phyloP scores from a whole-genome alignment of 2,329 filamentous ascomycete genomes.

The Scedosporium dehoogii region DNA sequence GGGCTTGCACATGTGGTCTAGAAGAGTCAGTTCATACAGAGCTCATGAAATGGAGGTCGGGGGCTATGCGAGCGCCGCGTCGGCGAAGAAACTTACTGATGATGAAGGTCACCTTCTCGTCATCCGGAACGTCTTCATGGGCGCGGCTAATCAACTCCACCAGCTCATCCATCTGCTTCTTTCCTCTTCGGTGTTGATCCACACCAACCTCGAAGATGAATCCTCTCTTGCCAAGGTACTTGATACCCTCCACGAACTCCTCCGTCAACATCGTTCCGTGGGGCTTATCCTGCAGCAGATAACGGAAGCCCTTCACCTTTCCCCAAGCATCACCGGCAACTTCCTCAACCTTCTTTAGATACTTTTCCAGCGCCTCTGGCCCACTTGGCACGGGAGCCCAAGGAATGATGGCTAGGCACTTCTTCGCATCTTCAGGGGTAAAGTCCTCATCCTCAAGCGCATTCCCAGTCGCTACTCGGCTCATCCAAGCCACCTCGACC shows the following conservation, averaged over 20 bases:
- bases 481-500: conserved; percentile 60
- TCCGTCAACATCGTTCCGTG: conserved; percentile 52
- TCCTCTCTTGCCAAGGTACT: conserved; percentile 51
- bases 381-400: conserved; percentile 78
- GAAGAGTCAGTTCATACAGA: not conserved
- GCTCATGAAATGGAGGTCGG: not conserved
- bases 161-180: conserved; percentile 62
- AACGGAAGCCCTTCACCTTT: conserved; percentile 70
- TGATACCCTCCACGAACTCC: conserved; percentile 55
- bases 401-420: conserved; percentile 63
- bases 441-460: conserved; percentile 43
- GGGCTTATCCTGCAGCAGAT: conserved; percentile 70
- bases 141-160: conserved; percentile 60
- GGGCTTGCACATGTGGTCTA: conserved; percentile 87
- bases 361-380: conserved; percentile 47
- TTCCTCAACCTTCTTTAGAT: conserved; percentile 52
- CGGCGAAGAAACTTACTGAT: conserved; percentile 46
- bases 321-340: conserved; percentile 53
- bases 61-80: not conserved
- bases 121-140: conserved; percentile 49
- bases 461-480: conserved; percentile 52
- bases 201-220: conserved; percentile 76
- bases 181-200: conserved; percentile 67
- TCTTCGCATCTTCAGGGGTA: conserved; percentile 25
- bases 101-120: conserved; percentile 55